Conservation (phyloP, 2,329 filamentous ascomycete genomes). For the Cercospora sp. region DNA sequence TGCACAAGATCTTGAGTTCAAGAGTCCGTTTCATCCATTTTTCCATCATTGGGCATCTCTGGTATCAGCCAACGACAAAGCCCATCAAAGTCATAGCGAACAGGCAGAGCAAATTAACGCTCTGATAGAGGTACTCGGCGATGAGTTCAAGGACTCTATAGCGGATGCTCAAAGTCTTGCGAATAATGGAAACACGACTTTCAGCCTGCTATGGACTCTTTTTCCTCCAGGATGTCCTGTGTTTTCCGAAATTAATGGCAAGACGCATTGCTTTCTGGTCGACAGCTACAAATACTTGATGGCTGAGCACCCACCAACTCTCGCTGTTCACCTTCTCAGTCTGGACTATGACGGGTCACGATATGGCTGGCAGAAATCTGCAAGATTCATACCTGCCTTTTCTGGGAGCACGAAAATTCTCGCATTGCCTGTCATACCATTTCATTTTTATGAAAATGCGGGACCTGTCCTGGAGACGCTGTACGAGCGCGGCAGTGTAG, state of each 20-base stretch:
- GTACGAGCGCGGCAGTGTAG: constrained; percentile 9
- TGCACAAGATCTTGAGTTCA: constrained; percentile 19
- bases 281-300: constrained; percentile 21
- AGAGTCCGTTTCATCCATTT: constrained; percentile 21
- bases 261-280: constrained; percentile 19
- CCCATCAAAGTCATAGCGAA: constrained; percentile 9
- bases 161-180: constrained; percentile 16
- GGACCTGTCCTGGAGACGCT: background rate
- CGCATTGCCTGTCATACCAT: constrained; percentile 14
- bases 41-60: constrained; percentile 22
- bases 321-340: constrained; percentile 13
- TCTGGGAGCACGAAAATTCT: constrained; percentile 16
- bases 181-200: constrained; percentile 23
- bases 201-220: constrained; percentile 25
- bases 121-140: constrained; percentile 12
- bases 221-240: constrained; percentile 22
- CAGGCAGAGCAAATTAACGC: constrained; percentile 14
- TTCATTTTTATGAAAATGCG: constrained; percentile 14
- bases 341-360: constrained; percentile 21
- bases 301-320: constrained; percentile 12
- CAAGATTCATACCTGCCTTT: constrained; percentile 12
- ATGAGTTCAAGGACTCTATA: constrained; percentile 15
- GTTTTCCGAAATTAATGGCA: constrained; percentile 9
- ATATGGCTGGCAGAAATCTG: constrained; percentile 19
- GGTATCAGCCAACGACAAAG: constrained; percentile 11